Evolutionary conservation across 2,329 filamentous ascomycete genomes (phyloP), one percentile per base, ranked within the genome.

Genomic region (Claviceps africana): DNA sequence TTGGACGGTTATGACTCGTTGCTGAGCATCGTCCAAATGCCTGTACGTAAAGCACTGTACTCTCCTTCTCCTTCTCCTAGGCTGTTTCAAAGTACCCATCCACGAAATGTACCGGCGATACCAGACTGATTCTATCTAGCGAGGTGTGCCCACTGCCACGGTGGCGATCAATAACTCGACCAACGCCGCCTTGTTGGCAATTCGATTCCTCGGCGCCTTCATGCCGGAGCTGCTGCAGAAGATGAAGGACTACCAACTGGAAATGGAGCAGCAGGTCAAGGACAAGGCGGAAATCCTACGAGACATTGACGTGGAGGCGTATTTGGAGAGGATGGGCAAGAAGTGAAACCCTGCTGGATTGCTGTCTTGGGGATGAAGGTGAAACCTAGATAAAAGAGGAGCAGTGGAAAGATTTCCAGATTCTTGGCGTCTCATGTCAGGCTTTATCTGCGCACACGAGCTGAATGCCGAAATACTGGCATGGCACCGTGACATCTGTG

Each of bases 111-210:
- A 33, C 39, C 13, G 70, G 69, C 35, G 72, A 43, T 17, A n/a
- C 19, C 39, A 39, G 15, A 45, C 47, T 30, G 35, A 47, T 19
- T 22, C 7, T 11, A 6, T 35, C 48, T 56, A 68, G 65, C 68
- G 77, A 60, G 85, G 85, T 13, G 78, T 83, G 48, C 86, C 86
- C 10, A 82, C 83, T 15, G 85, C 85, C 6, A 88, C 85, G 0
- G 84, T 90, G 3, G 85, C 81, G 11, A 88, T 89, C 65, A 87
- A 88, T 67, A 89, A 89, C 68, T 85, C 82, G 25, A 84, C 84
- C 52, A 90, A 89, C 60, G 86, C 86, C 0, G 85, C 81, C 0
- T 71, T 88, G 19, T 68, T 88, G n/a, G 85, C 85, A 0, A 76
- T 83, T 21, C 72, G 83, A 19, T 84, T 88, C 35, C 65, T 89